Evolutionary conservation across 805 yeast species (phyloP).

Genomic region (Yarrowia sp.): DNA sequence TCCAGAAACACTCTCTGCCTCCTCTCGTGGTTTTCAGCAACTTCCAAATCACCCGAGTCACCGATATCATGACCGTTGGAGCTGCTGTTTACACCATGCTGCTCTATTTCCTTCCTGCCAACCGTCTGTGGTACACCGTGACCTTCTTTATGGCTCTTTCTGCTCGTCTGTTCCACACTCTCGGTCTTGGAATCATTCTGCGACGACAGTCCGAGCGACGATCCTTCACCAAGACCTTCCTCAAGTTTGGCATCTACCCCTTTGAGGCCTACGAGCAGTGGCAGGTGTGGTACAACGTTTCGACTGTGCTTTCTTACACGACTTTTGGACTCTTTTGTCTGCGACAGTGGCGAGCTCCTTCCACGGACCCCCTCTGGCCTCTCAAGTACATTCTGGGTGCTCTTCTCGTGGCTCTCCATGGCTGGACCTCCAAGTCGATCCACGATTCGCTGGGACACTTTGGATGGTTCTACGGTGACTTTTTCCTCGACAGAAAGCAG

Average conservation of each 20-base stretch:
- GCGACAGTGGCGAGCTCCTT: constrained; percentile 34
- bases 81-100: constrained; percentile 45
- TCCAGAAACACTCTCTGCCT: constrained; percentile 26
- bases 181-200: constrained; percentile 50
- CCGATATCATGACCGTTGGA: constrained; percentile 51
- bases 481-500: constrained; percentile 48
- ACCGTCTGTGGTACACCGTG: constrained; percentile 38
- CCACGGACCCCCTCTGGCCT: constrained; percentile 37
- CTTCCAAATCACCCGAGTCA: constrained; percentile 60
- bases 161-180: constrained; percentile 50
- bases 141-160: constrained; percentile 42
- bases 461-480: constrained; percentile 91
- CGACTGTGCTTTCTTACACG: constrained; percentile 55
- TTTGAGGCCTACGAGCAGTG: constrained; percentile 68
- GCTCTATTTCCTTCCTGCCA: constrained; percentile 34
- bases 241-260: constrained; percentile 61
- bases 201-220: constrained; percentile 57
- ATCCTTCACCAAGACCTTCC: constrained; percentile 60
- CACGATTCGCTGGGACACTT: constrained; percentile 70
- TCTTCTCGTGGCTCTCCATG: constrained; percentile 54
- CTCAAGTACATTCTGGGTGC: constrained; percentile 59
- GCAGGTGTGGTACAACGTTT: constrained; percentile 59
- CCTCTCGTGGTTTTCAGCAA: constrained; percentile 57
- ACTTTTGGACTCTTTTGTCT: constrained; percentile 42
- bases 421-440: constrained; percentile 67